Evolutionary conservation across 805 yeast species (phyloP), one percentile per base, ranked within the genome.

Genomic region (Candida vaughaniae): DNA sequence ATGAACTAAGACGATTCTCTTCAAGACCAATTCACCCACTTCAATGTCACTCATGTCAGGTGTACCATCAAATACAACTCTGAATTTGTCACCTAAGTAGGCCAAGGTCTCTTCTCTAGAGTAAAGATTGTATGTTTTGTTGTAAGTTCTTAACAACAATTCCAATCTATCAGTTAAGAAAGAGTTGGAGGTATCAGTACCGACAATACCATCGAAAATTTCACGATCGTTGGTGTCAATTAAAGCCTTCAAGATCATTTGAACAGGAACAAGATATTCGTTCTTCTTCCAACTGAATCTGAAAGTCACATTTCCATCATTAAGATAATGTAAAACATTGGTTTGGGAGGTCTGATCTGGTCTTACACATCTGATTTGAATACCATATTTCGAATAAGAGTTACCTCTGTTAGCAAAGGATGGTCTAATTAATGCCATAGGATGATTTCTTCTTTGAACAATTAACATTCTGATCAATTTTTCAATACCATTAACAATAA

Each of bases 311-410:
- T 85, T 91, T 66, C 99, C 99, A 56, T 93, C 97, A 52, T 78
- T 85, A 55, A 93, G 76, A 60, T 93, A 93, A 62, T 93, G 99
- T 58, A 93, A 72, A n/a, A 90, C 98, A 57, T 91, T 93, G 4
- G 98, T 89, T 66, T 90, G 97, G 15, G 99, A 90, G 14, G 96
- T 85, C 69, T 93, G 98, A 64, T 93, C 99, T 3, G 95, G 95
- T 58, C 99, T 80, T 2, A 89, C 97, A 44, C 84, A 79, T 67
- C 99, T 80, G 44, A 93, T 84, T 69, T 90, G 97, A 44, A 93
- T 80, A 81, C 99, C 99, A 51, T 65, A 93, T 42, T 81, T 80
- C 27, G 96, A 71, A 66, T 93, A 93, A 6, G 87, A 66, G 5
- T 91, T 84, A 55, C 99, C 99, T 75, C 99, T 83, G 67, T 89